phyloP scores from a whole-genome alignment of 495 filamentous ascomycete genomes.

The Aspergillus heteromorphus region DNA sequence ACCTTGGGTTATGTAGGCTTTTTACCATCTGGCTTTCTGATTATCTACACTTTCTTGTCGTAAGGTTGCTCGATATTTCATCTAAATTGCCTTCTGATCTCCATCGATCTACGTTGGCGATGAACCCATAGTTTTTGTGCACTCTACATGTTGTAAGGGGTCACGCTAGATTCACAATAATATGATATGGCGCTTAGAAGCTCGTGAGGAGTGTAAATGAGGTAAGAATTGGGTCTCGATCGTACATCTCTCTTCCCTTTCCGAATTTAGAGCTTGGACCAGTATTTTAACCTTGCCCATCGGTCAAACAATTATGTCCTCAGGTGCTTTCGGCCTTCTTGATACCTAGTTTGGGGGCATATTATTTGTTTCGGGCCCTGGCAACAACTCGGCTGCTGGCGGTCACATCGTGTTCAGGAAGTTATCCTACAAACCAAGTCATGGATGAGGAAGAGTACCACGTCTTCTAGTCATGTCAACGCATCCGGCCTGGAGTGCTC shows the following conservation, averaged over 20 bases:
- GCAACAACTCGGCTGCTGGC: background rate
- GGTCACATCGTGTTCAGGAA: background rate
- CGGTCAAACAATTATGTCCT: background rate
- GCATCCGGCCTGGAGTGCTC: constrained; percentile 8
- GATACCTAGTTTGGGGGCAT: background rate
- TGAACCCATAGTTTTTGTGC: background rate
- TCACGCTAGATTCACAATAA: background rate
- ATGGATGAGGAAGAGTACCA: background rate
- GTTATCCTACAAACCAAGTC: background rate
- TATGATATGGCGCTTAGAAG: background rate
- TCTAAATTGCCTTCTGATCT: background rate
- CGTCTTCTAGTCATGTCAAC: background rate
- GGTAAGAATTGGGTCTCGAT: background rate
- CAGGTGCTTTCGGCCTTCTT: background rate
- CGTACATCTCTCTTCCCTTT: background rate
- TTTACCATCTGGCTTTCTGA: background rate
- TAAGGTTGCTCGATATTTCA: background rate
- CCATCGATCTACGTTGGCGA: background rate
- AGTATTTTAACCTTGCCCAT: background rate
- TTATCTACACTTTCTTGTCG: background rate
- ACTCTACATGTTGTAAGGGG: background rate
- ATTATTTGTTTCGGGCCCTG: background rate
- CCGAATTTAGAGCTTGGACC: background rate
- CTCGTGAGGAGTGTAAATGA: background rate
- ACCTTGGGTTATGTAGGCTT: background rate